A percentile compares a stretch with the other conserved stretches of the same genome.
These are phyloP conservation scores for Boletus sp. DNA, from an alignment of 768 basidiomycete species.

Conservation along the genomic window DNA sequence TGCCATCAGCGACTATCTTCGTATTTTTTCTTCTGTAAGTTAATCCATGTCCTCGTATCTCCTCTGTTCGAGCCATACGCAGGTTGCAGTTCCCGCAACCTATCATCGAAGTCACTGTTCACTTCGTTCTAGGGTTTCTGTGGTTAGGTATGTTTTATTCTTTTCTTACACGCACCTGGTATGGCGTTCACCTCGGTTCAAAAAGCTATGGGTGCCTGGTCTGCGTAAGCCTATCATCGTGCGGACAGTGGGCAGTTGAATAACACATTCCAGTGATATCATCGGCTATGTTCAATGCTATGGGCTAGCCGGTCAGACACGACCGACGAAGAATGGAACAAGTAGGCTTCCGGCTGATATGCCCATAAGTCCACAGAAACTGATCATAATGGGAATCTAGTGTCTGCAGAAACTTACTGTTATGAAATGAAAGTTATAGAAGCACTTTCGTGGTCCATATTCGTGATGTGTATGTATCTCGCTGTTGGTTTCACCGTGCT, in stretches of 20 bases:
- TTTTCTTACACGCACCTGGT: not conserved
- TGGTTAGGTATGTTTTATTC: slow-evolving; percentile 59
- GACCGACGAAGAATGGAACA: slow-evolving; percentile 49
- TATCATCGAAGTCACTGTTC: slow-evolving; percentile 50
- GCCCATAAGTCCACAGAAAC: not conserved
- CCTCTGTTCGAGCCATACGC: slow-evolving; percentile 4
- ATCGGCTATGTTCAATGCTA: slow-evolving; percentile 65
- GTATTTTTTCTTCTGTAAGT: slow-evolving; percentile 56
- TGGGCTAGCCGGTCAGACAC: slow-evolving; percentile 38
- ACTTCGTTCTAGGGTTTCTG: slow-evolving; percentile 55
- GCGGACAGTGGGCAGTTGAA: not conserved
- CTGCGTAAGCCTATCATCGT: slow-evolving; percentile 45
- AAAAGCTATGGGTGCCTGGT: slow-evolving; percentile 73
- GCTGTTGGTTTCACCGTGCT: not conserved
- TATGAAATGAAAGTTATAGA: slow-evolving; percentile 79
- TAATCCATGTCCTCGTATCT: not conserved
- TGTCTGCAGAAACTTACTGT: slow-evolving; percentile 55
- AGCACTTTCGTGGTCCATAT: slow-evolving; percentile 75
- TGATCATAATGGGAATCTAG: slow-evolving; percentile 35
- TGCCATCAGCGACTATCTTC: slow-evolving; percentile 64
- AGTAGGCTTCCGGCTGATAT: slow-evolving; percentile 39
- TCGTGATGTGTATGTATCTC: slow-evolving; percentile 44
- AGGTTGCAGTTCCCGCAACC: slow-evolving; percentile 74
- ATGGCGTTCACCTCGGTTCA: slow-evolving; percentile 5
- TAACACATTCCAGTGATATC: slow-evolving; percentile 51